Evolutionary conservation across 2,329 filamentous ascomycete genomes (phyloP), one percentile per base, ranked within the genome.

Genomic region (Paecilomyces formosus): DNA sequence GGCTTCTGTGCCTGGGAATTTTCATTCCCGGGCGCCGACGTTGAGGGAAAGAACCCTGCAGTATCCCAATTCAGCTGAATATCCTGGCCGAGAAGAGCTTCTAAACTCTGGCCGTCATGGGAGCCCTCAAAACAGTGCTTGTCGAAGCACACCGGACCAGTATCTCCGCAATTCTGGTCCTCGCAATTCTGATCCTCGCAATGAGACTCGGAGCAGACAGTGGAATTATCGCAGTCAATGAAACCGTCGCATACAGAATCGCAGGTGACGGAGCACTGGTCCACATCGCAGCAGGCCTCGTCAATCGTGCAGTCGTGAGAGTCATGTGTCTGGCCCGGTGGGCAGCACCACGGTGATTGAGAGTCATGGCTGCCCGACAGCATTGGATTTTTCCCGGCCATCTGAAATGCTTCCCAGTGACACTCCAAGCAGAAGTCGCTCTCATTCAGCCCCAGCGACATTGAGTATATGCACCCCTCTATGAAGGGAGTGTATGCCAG

Each of bases 211-310:
- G 74, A 75, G 62, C 74, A 77, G 12, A 68, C 66, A 2, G 67
- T 73, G 7, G 67, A 69, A 33, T 70, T 68, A 55, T 75, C 72
- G 60, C 75, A 77, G 35, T 74, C 73, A 18, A 72, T 66, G 55
- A 75, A 76, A 49, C 73, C 73, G 56, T 76, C 74, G 60, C 75
- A 77, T 21, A 73, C 65, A 11, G 75, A 76, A 18, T 67, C 68
- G 57, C 75, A 76, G 53, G 70, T 68, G 59, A 71, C 60, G 28
- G 72, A 69, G 58, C 73, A 75, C 57, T 71, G 65, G 52, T 76
- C 73, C 33, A 68, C 68, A 55, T 75, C 70, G 61, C 75, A 77
- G 60, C 74, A 77, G 22, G 70, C 65, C 56, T 72, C 69, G 24
- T 75, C 70, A 15, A 66, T 63, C 39, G 66, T 63, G 55, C 68